Percentiles rank a stretch among this genome's conserved stretches.
These are phyloP conservation scores for Boletellus emodensis DNA, from an alignment of 768 basidiomycete genomes.

Conservation along the genomic window DNA sequence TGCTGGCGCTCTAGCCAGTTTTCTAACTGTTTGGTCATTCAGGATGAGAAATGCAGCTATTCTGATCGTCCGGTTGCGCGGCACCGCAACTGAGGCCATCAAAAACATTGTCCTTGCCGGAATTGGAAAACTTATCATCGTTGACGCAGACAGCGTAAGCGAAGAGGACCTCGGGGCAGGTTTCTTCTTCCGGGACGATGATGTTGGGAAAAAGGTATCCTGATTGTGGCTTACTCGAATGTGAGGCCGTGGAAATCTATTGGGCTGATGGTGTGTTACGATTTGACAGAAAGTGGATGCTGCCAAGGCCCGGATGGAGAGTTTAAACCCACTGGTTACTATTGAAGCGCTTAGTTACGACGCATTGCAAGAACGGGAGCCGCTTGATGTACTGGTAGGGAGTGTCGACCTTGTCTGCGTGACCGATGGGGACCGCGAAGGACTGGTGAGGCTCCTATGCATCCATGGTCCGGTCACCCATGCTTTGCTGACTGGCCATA, in stretches of 20 bases:
- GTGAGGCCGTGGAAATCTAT: conserved; percentile 39
- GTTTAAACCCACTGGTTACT: conserved; percentile 87
- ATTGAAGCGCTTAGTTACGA: conserved; percentile 63
- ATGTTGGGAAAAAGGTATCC: conserved; percentile 81
- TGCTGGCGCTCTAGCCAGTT: neutral
- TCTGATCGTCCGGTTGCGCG: conserved; percentile 71
- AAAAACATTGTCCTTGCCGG: conserved; percentile 98
- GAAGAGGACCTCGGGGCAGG: conserved; percentile 89
- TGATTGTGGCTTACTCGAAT: conserved; percentile 4
- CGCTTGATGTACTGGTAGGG: conserved; percentile 56
- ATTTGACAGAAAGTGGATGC: conserved; percentile 72
- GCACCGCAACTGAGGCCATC: conserved; percentile 88
- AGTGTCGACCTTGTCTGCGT: conserved; percentile 82
- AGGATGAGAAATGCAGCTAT: conserved; percentile 96
- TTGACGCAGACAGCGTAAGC: conserved; percentile 70
- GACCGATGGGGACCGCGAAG: conserved; percentile 70
- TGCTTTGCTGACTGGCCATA: conserved; percentile 5
- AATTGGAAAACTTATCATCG: conserved; percentile 82
- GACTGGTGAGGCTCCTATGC: conserved; percentile 52
- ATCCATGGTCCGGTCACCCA: neutral
- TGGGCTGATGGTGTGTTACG: conserved; percentile 23
- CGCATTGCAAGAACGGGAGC: conserved; percentile 45
- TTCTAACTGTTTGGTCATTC: conserved; percentile 10
- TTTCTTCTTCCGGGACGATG: conserved; percentile 91
- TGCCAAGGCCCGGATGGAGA: conserved; percentile 80